Evolutionary conservation across 768 basidiomycete species (phyloP).

Genomic region (Suillus weaverae): DNA sequence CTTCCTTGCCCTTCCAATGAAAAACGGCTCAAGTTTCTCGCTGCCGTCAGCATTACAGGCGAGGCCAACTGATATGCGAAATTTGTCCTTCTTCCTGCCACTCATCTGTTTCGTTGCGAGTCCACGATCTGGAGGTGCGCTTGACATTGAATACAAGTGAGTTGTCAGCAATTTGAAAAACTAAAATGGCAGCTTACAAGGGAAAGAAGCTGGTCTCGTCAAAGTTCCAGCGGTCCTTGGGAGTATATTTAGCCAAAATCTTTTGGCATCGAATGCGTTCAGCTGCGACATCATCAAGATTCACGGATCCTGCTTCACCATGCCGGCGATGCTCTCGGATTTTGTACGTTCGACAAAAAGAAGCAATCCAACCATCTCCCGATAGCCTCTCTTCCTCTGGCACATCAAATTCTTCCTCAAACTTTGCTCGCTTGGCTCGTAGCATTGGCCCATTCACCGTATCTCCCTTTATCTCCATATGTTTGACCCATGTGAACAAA

Average conservation of each 20-base stretch:
- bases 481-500: slow-evolving; percentile 20
- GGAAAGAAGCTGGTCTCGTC: slow-evolving; percentile 23
- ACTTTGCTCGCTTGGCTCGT: slow-evolving; percentile 15
- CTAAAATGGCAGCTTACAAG: slow-evolving; percentile 37
- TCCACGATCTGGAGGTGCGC: too few species aligned
- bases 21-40: too few species aligned
- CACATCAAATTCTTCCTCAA: slow-evolving; percentile 33
- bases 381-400: slow-evolving; percentile 24
- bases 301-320: slow-evolving; percentile 29
- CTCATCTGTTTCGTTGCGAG: too few species aligned
- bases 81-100: too few species aligned
- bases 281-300: slow-evolving; percentile 21
- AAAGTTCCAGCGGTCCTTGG: slow-evolving; percentile 30
- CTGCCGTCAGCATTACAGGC: too few species aligned
- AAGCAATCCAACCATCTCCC: slow-evolving; percentile 9
- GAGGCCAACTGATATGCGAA: too few species aligned
- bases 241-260: slow-evolving; percentile 20
- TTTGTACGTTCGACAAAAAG: slow-evolving; percentile 8
- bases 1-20: too few species aligned
- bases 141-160: neutral
- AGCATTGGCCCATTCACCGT: slow-evolving; percentile 17
- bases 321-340: slow-evolving; percentile 20
- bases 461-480: slow-evolving; percentile 31
- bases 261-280: slow-evolving; percentile 21
- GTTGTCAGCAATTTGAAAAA: slow-evolving; percentile 12